Base-by-base conservation (phyloP, 1,284 basidiomycete species). In the Ustilago curta region DNA sequence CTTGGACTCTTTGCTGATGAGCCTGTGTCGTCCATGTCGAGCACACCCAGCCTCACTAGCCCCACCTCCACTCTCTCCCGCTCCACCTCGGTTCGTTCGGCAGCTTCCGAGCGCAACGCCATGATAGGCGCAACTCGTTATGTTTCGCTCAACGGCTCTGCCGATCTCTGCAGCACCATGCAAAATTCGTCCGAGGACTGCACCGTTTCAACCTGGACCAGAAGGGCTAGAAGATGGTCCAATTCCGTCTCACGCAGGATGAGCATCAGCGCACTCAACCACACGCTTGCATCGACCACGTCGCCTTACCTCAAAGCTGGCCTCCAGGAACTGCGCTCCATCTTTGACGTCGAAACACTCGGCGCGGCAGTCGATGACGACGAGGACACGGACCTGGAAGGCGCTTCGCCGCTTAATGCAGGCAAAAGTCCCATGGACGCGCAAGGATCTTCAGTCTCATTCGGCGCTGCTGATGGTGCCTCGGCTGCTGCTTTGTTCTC, bases 261-360 rank as follows among this genome's bases (percentile, higher is more conserved):
- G 65, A 70, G 62, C 59, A 63, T 75, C 50, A 58, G 49, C 21
- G 66, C 72, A 5, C 39, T 70, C 27, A 70, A 70, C 32, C 59
- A 70, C 11, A 70, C 71, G 29, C 37, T 75, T 5, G 70, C 70
- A 8, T 75, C 72, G 37, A 70, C 72, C 2, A 67, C 77, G 3
- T 63, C 76, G 29, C 77, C 77, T 7, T 78, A 71, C 32, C 68
- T 79, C 48, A 70, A 70, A 31, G 77, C 77, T 9, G 77, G 77
- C 14, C 58, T 79, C n/a, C 72, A 79, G 53, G 77, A 79, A 43
- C 59, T 79, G 35, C 52, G 76, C 27, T 75, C 71, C 54, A 79
- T 79, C 50, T 79, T 79, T 67, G 77, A 79, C 44, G 77, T 79
- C 27, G 77, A 79, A 40, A 64, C 72, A 4, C 59, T 75, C 12